Conservation (phyloP, 805 yeast species). For the Candida dajiaensis region DNA sequence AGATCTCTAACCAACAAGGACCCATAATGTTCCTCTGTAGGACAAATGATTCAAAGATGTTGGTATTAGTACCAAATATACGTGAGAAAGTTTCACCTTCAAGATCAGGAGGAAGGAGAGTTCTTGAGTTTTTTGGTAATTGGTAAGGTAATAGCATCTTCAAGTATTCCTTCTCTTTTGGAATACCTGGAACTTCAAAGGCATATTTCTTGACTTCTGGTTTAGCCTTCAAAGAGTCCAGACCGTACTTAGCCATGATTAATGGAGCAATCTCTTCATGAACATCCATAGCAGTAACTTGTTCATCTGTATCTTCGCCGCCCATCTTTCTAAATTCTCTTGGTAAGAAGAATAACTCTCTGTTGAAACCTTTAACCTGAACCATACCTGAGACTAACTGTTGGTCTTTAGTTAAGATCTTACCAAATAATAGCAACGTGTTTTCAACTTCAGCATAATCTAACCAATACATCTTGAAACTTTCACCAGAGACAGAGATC, state of each 20-base stretch:
- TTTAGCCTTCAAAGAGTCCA: slow-evolving; percentile 59
- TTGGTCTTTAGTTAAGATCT: slow-evolving; percentile 55
- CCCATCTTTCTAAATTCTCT: slow-evolving; percentile 42
- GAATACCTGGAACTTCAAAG: slow-evolving; percentile 77
- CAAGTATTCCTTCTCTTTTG: slow-evolving; percentile 73
- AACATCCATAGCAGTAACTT: slow-evolving; percentile 55
- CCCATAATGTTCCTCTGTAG: slow-evolving; percentile 86
- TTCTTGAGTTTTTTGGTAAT: slow-evolving; percentile 47
- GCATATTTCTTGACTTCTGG: slow-evolving; percentile 78
- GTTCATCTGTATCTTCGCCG: slow-evolving; percentile 34
- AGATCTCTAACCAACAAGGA: slow-evolving; percentile 90
- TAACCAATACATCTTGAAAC: slow-evolving; percentile 78
- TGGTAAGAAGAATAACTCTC: slow-evolving; percentile 78
- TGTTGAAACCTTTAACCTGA: slow-evolving; percentile 61
- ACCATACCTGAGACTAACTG: slow-evolving; percentile 66
- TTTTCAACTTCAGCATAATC: slow-evolving; percentile 79
- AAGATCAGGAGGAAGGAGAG: slow-evolving; percentile 52
- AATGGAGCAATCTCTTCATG: slow-evolving; percentile 71
- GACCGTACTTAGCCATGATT: slow-evolving; percentile 54
- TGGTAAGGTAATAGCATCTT: slow-evolving; percentile 72
- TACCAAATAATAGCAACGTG: slow-evolving; percentile 73
- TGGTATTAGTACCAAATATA: slow-evolving; percentile 73
- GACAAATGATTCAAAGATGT: slow-evolving; percentile 80
- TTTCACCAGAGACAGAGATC: slow-evolving; percentile 25
- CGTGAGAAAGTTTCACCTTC: slow-evolving; percentile 72